Base-by-base conservation (phyloP, 176 grass and related monocot species). In the Paspalum notatum region DNA sequence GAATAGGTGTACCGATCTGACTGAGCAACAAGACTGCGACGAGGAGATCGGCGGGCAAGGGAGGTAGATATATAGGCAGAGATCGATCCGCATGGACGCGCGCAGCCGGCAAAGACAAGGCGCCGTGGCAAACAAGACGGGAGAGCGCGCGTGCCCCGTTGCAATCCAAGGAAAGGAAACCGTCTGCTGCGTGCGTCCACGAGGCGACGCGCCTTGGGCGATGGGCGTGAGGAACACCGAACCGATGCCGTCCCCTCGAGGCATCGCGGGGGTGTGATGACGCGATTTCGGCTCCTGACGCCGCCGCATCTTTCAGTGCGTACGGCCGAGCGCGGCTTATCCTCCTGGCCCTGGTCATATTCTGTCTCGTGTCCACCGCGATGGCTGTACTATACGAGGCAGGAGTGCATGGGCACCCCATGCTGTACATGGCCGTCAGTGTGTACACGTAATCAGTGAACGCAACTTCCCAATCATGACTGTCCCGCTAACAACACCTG, bases 41-140 rank as follows among this genome's bases (percentile, higher is more conserved):
- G 48, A 80, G 24, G 22, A 24, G 3, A 17, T 6, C 10, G 3
- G 21, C 43, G 41, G 8, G 5, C 6, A 24, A 17, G 2, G 7
- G 4, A 4, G 18, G 15, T 8, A 40, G 53, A 66, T 50, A 41
- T 24, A 64, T 21, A 15, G 57, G 17, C 45, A 42, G 48, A 3
- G 20, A 25, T 32, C 25, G n/a, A 2, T 4, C 0, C 17, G 37
- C 8, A 72, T 16, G 3, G 76, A 12, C 39, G 9, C 55, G 75
- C 21, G 57, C 42, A 20, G 63, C n/a, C 45, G 40, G 39, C 37
- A 17, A 56, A 47, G 84, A 74, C 75, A 47, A 53, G 66, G 55
- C 21, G 62, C 45, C 75, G 75, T 72, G 57, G 67, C 47, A 16
- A 71, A 64, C 75, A 32, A 65, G 83, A 70, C 32, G 37, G 21